Evolutionary conservation across 2,329 filamentous ascomycete species (phyloP).

Genomic region (Pseudopithomyces chartarum): DNA sequence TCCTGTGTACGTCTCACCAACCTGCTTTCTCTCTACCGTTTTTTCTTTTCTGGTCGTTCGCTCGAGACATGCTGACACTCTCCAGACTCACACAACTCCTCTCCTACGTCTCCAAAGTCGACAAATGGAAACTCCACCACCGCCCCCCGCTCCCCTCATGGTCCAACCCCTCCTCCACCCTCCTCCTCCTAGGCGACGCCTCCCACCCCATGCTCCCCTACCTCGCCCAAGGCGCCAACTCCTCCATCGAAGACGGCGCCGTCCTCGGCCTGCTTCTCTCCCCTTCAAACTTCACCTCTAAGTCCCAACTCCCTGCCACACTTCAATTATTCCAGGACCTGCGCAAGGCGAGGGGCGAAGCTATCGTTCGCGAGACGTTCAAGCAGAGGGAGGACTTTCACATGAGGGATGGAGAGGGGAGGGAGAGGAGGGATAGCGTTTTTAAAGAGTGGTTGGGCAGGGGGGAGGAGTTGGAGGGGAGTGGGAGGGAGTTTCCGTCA

Average conservation of each 20-base stretch:
- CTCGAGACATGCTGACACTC: background rate
- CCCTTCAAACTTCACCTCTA: background rate
- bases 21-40: background rate
- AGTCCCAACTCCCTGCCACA: conserved; percentile 39
- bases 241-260: conserved; percentile 68
- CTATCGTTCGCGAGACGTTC: conserved; percentile 66
- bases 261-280: conserved; percentile 62
- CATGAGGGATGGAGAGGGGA: conserved; percentile 56
- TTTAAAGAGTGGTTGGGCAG: conserved; percentile 59
- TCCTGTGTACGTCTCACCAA: conserved; percentile 56
- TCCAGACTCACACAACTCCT: conserved; percentile 48
- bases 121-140: conserved; percentile 74
- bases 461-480: conserved; percentile 22
- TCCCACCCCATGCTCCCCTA: conserved; percentile 34
- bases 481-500: conserved; percentile 61
- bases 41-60: no score
- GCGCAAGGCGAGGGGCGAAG: conserved; percentile 53
- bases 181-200: conserved; percentile 51
- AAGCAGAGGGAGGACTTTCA: conserved; percentile 49
- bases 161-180: conserved; percentile 56
- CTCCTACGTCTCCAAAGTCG: conserved; percentile 60
- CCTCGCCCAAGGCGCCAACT: conserved; percentile 59
- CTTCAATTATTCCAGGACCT: conserved; percentile 51
- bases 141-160: conserved; percentile 40
- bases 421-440: conserved; percentile 60